Evolutionary conservation across 139 green algal species (phyloP), one percentile per base, ranked within the genome.

Genomic region (Picochlorum sp.): DNA sequence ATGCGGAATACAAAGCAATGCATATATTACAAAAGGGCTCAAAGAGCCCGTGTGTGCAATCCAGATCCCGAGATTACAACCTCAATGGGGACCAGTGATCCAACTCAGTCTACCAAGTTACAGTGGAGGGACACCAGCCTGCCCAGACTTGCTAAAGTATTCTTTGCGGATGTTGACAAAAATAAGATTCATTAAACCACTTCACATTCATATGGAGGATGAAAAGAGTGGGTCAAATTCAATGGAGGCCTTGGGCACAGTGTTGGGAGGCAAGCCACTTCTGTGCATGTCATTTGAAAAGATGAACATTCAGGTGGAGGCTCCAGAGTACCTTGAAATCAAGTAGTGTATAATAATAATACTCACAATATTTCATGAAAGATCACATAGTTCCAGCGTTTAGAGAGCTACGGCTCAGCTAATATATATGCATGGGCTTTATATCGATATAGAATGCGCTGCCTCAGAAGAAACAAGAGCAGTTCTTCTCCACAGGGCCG

Each of bases 61-160:
- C 0, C 31, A 69, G 30, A 71, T 92, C 66, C 83, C 83, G 2
- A 77, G 15, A 54, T 63, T 59, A 49, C 57, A 45, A 55, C 21
- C 49, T 3, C 47, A 41, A 2, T 66, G 60, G 60, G 60, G 30
- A 45, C 60, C 60, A 21, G 4, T 15, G 0, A 66, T 66, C n/a
- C 60, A 66, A 30, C 57, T 67, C 45, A 13, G 14, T 55, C 24
- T 56, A 21, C 50, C 41, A 37, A 52, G 31, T 8, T 75, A 58
- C 70, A 83, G 76, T 65, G 88, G 87, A 2, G 77, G 51, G 54
- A 96, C 88, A 0, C 55, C 68, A 0, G 81, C 90, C 26, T 59
- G 75, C 23, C 87, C 85, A 3, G 68, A 62, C 7, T 74, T 96
- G 57, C 63, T 94, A 41, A 81, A 90, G 60, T 96, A 96, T 71